These are phyloP conservation scores for Tillandsia fasciculata DNA, from an alignment of 176 grass and related monocot species.

Conservation along the genomic window DNA sequence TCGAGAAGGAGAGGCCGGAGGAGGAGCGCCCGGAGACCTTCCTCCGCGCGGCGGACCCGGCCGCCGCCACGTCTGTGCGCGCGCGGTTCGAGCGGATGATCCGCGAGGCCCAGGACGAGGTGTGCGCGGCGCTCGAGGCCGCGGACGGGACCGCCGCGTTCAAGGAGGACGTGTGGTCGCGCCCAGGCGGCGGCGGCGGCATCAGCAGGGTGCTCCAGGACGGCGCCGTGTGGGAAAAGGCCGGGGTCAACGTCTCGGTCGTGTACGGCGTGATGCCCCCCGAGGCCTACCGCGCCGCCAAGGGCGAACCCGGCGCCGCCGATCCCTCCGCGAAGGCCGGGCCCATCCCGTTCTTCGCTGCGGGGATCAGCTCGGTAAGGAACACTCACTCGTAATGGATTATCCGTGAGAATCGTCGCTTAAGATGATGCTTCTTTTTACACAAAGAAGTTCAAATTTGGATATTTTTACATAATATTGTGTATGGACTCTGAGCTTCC, in stretches of 20 bases:
- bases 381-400: background rate
- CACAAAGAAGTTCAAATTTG: too few relatives aligned
- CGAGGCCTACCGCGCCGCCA: constrained; percentile 87
- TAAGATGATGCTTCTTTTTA: too few relatives aligned
- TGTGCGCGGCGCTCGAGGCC: constrained; percentile 76
- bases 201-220: constrained; percentile 97
- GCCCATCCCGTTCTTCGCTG: constrained; percentile 85
- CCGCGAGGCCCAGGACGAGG: constrained; percentile 66
- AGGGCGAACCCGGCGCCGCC: constrained; percentile 41
- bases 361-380: constrained; percentile 86
- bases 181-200: constrained; percentile 74
- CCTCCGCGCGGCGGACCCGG: constrained; percentile 44
- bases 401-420: too few relatives aligned
- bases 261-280: constrained; percentile 93
- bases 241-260: constrained; percentile 88
- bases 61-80: constrained; percentile 58
- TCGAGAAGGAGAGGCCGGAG: constrained; percentile 97
- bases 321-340: constrained; percentile 38
- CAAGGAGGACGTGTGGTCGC: constrained; percentile 92
- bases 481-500: too few relatives aligned
- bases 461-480: too few relatives aligned
- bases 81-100: constrained; percentile 96
- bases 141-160: constrained; percentile 62
- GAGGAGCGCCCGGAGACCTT: constrained; percentile 79
- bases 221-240: constrained; percentile 84